Conservation (phyloP, 441 rosid genomes). For the Bruguiera hainesii region DNA sequence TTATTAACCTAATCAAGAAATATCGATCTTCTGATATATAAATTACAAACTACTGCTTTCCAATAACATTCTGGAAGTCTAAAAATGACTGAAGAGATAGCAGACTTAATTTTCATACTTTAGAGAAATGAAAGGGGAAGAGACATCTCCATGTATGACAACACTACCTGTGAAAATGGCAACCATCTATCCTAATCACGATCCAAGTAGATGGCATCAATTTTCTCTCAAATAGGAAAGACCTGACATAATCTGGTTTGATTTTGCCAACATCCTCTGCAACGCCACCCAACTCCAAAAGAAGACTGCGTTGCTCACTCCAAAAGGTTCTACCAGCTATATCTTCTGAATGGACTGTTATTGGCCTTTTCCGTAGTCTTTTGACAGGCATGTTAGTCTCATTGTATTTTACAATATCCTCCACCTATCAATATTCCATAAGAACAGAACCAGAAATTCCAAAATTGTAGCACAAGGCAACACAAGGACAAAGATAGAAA, state of each 20-base stretch:
- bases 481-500: background rate
- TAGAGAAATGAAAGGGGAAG: background rate
- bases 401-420: slow-evolving; percentile 67
- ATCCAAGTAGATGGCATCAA: slow-evolving; percentile 82
- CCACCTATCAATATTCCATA: slow-evolving; percentile 45
- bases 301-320: slow-evolving; percentile 57
- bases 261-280: slow-evolving; percentile 49
- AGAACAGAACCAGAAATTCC: background rate
- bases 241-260: slow-evolving; percentile 58
- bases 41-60: background rate
- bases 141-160: background rate
- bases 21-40: background rate
- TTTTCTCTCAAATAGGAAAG: slow-evolving; percentile 69
- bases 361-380: slow-evolving; percentile 64
- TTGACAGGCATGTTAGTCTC: slow-evolving; percentile 69
- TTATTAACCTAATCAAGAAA: background rate
- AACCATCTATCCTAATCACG: slow-evolving; percentile 87
- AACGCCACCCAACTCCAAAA: slow-evolving; percentile 57
- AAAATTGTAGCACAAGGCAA: background rate
- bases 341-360: slow-evolving; percentile 50
- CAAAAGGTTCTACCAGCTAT: slow-evolving; percentile 68
- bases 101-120: background rate
- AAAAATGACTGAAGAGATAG: background rate
- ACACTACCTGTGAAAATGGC: slow-evolving; percentile 86
- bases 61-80: background rate